These are phyloP conservation scores for Heracleum sosnowskyi DNA, from an alignment of 129 eudicot species.

Conservation along the genomic window DNA sequence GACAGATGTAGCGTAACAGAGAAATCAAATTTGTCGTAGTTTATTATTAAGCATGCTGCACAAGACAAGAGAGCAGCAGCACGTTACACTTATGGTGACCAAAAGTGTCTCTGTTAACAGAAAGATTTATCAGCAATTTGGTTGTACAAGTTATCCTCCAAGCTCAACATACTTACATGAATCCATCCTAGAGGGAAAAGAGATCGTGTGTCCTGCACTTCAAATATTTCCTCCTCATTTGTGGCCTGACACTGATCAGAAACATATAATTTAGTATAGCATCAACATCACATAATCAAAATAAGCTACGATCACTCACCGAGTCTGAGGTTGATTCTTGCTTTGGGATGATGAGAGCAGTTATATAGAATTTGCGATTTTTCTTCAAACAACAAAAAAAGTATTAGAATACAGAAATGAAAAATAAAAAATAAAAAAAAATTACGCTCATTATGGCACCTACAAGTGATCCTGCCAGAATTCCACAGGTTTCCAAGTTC, in stretches of 20 bases:
- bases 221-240: slow-evolving; percentile 98
- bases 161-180: slow-evolving; percentile 58
- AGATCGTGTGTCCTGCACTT: slow-evolving; percentile 84
- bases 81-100: background rate
- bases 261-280: slow-evolving; percentile 16
- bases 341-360: slow-evolving; percentile 95
- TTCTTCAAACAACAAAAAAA: slow-evolving; percentile 42
- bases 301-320: slow-evolving; percentile 36
- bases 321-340: slow-evolving; percentile 93
- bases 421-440: background rate
- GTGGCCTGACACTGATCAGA: slow-evolving; percentile 82
- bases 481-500: slow-evolving; percentile 90
- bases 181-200: slow-evolving; percentile 97
- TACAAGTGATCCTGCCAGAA: slow-evolving; percentile 97
- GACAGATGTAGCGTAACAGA: background rate
- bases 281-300: slow-evolving; percentile 3
- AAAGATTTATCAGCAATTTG: background rate
- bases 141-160: background rate
- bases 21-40: background rate
- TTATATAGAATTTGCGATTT: slow-evolving; percentile 77
- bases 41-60: background rate
- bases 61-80: background rate
- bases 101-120: background rate
- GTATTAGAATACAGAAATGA: slow-evolving; percentile 10
- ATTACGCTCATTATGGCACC: slow-evolving; percentile 18